phyloP scores from a whole-genome alignment of 495 filamentous ascomycete genomes.

The Aspergillus cavernicola region DNA sequence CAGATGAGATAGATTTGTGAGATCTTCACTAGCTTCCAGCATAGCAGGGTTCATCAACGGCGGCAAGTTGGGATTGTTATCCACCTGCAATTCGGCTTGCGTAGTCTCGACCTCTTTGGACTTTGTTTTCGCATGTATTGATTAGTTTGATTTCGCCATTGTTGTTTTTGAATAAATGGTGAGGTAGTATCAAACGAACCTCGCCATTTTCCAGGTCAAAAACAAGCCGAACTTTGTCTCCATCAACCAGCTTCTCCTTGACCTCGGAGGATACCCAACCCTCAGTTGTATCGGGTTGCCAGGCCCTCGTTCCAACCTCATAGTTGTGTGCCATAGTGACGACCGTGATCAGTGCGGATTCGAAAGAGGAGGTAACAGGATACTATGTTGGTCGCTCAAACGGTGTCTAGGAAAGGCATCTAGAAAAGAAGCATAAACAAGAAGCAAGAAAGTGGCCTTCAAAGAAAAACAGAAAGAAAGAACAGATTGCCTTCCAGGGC shows the following conservation, averaged over 20 bases:
- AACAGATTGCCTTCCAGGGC: constrained; percentile 5
- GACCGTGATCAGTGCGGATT: not conserved
- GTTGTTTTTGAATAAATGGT: not conserved
- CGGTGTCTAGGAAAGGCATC: constrained; percentile 11
- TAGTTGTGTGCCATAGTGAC: constrained; percentile 85
- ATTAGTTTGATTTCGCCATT: constrained; percentile 27
- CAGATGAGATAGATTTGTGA: constrained; percentile 95
- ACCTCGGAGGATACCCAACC: constrained; percentile 98
- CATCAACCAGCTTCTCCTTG: constrained; percentile 76
- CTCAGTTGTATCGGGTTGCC: constrained; percentile 93
- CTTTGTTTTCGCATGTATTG: constrained; percentile 39
- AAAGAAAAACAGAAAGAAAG: constrained; percentile 4
- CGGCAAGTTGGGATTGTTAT: constrained; percentile 67
- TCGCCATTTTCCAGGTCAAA: constrained; percentile 91
- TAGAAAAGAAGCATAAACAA: constrained; percentile 9
- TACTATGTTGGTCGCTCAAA: constrained; percentile 13
- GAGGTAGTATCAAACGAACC: constrained; percentile 49
- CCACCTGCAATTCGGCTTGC: constrained; percentile 69
- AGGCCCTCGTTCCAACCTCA: constrained; percentile 95
- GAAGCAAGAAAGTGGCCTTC: not conserved
- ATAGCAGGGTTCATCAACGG: constrained; percentile 98
- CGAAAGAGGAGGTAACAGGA: constrained; percentile 9
- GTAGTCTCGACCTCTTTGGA: constrained; percentile 79
- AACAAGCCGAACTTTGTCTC: constrained; percentile 78
- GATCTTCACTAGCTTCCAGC: constrained; percentile 96